Evolutionary conservation across 208 protist genomes (phyloP), one percentile per base, ranked within the genome.

Genomic region (Leishmania tarentolae): DNA sequence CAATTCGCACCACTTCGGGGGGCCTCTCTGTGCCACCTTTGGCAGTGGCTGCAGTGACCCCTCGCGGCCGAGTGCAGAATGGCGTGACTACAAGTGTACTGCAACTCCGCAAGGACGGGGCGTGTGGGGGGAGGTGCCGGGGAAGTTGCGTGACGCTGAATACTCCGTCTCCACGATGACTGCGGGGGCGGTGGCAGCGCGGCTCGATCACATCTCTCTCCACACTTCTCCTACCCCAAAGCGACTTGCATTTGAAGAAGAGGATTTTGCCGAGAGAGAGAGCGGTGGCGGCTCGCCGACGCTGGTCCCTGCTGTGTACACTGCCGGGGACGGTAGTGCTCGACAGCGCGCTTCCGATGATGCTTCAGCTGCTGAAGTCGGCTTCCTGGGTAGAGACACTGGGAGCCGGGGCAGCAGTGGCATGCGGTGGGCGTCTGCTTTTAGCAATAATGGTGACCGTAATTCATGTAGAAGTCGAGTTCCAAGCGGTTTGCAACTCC

Each of bases 221-320:
- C 83, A 90, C 57, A 63, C 85, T n/a, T 94, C 91, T 5, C 91
- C 93, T 8, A 94, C 91, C 13, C 90, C 89, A 63, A 96, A 96
- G 78, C 79, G 85, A 35, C 85, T 96, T 9, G 81, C 89, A 31
- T 96, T 93, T 85, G 85, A 89, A 28, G 86, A 88, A 15, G 83
- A 86, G 5, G 79, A 88, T 52, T 21, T 77, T n/a, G 31, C 2
- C 37, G 52, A 37, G 53, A 63, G 74, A 21, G 24, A 24, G 19
- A 47, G 37, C 74, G 35, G 40, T 61, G 74, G 74, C 35, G 52
- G 19, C 46, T 40, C 71, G 28, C 71, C 71, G 17, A 42, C 35
- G 24, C 35, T 61, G 47, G 61, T 42, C 35, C 31, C 71, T 35
- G 47, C n/a, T n/a, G 50, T 42, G 13, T 21, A 17, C 19, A n/a